Percentiles rank a stretch among this genome's conserved stretches.
Evolutionary conservation across 139 green algal genomes (phyloP).

Genomic region (Micromonas pusilla): DNA sequence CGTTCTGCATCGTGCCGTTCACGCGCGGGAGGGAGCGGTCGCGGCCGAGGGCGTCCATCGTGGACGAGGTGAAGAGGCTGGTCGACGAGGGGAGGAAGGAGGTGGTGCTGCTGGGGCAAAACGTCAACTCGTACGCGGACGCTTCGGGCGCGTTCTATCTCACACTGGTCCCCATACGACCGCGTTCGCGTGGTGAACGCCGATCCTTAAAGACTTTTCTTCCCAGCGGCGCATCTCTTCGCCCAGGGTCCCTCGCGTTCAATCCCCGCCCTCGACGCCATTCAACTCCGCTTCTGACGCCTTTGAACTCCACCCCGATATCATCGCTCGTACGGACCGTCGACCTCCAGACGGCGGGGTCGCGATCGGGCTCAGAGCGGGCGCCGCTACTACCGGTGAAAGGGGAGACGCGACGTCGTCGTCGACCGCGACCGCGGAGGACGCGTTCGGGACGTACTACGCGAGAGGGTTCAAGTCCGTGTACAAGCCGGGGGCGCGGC

Average conservation of each 20-base stretch:
- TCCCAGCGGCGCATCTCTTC: too few relatives aligned
- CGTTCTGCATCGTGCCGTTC: constrained; percentile 96
- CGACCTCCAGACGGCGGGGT: too few relatives aligned
- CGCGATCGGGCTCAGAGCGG: too few relatives aligned
- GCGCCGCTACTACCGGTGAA: too few relatives aligned
- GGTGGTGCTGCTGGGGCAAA: constrained; percentile 95
- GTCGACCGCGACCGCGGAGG: not conserved
- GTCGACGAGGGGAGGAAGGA: constrained; percentile 89
- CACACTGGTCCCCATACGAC: too few relatives aligned
- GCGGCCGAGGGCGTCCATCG: constrained; percentile 69
- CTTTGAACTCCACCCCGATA: too few relatives aligned
- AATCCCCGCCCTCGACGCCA: too few relatives aligned
- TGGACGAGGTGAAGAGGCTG: constrained; percentile 71
- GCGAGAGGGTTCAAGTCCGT: constrained; percentile 63
- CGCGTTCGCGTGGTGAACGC: too few relatives aligned
- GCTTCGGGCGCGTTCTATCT: constrained; percentile 24
- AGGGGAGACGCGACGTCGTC: not conserved
- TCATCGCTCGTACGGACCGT: too few relatives aligned
- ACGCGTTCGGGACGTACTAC: constrained; percentile 30
- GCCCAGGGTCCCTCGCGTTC: too few relatives aligned
- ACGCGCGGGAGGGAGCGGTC: constrained; percentile 88
- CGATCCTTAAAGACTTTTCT: too few relatives aligned
- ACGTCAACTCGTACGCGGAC: constrained; percentile 92
- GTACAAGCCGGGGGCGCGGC: constrained; percentile 58
- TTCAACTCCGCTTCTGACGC: too few relatives aligned